Conservation (phyloP, 108 stramenopile species). For the Nitzschia palea region DNA sequence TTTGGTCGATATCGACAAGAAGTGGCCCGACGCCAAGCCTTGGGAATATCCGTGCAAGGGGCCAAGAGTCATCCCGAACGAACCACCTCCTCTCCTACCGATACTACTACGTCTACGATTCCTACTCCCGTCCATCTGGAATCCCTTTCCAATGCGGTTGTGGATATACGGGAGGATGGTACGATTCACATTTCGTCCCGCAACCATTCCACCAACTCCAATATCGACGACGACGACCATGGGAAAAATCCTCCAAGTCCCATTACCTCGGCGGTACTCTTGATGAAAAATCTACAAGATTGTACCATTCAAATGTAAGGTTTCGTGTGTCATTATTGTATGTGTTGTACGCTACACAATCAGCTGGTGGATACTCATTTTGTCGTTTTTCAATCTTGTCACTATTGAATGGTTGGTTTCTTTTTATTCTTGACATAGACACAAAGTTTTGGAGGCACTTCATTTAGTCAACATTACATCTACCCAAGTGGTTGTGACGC, state of each 20-base stretch:
- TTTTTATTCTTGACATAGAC: neutral
- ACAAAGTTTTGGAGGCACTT: conserved; percentile 6
- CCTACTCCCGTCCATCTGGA: neutral
- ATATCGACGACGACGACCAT: too few relatives aligned
- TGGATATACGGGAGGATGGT: too few relatives aligned
- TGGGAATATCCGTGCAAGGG: neutral
- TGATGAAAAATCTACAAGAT: conserved; percentile 1
- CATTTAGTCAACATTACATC: conserved; percentile 1
- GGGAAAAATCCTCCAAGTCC: too few relatives aligned
- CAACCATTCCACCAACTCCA: too few relatives aligned
- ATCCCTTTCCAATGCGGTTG: neutral
- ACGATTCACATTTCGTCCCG: too few relatives aligned
- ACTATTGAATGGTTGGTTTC: too few relatives aligned
- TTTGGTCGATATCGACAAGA: conserved; percentile 46
- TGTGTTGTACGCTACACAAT: too few relatives aligned
- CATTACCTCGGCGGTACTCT: neutral
- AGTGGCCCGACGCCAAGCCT: conserved; percentile 8
- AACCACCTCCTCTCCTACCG: too few relatives aligned
- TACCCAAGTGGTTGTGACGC: neutral
- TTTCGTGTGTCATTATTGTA: neutral
- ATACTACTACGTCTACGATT: too few relatives aligned
- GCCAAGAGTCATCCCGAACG: too few relatives aligned
- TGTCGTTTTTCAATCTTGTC: too few relatives aligned
- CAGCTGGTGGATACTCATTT: too few relatives aligned
- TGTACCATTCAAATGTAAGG: conserved; percentile 4